These are phyloP conservation scores for Solanum bulbocastanum DNA, from an alignment of 257 asterid species.

Conservation along the genomic window DNA sequence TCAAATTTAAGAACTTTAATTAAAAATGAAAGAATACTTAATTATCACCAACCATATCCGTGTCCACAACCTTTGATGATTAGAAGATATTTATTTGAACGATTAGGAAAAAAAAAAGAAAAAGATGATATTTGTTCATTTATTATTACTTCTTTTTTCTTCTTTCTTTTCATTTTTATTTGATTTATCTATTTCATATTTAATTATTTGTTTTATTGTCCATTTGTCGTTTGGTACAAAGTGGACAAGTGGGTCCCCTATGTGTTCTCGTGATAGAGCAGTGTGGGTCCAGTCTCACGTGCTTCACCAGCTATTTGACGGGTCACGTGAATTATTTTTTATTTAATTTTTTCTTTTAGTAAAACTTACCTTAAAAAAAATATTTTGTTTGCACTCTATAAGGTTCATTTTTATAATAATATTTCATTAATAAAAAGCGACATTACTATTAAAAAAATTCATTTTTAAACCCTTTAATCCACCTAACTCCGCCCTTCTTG, in stretches of 20 bases:
- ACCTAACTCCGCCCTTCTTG: not conserved
- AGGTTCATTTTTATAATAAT: not conserved
- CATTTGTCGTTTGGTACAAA: not conserved
- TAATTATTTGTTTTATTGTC: too few species aligned
- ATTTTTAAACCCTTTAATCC: not conserved
- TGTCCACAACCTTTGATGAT: not conserved
- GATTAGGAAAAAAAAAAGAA: not conserved
- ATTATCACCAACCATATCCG: not conserved
- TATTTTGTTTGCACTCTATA: not conserved
- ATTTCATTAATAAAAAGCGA: too few species aligned
- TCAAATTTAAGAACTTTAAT: not conserved
- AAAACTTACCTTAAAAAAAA: too few species aligned
- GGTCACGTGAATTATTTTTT: not conserved
- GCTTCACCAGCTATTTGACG: not conserved
- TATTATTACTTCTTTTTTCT: not conserved
- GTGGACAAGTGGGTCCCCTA: not conserved
- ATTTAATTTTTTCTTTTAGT: too few species aligned
- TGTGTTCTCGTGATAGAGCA: conserved; percentile 5
- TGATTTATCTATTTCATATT: not conserved
- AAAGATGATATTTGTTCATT: not conserved
- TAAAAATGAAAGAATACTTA: not conserved
- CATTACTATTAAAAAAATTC: too few species aligned
- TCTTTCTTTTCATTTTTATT: not conserved
- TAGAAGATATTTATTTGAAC: not conserved
- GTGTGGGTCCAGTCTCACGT: not conserved